Conservation (phyloP, 306 rosid genomes). For the Comarum palustre region DNA sequence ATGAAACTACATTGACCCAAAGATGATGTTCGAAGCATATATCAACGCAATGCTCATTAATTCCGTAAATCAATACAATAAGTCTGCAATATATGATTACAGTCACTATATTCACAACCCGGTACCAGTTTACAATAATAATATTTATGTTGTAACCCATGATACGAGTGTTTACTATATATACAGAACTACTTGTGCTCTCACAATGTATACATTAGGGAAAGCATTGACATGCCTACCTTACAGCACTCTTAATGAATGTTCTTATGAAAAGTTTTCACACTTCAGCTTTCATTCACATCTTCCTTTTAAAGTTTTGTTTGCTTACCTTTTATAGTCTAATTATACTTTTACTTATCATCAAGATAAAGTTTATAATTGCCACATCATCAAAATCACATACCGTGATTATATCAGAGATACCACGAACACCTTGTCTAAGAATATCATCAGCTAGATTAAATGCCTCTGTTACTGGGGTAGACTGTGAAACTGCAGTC, state of each 20-base stretch:
- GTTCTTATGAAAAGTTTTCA: neutral
- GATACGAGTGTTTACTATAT: no score
- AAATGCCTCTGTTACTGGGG: constrained; percentile 98
- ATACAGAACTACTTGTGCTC: neutral
- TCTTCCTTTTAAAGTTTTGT: neutral
- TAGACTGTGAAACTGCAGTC: constrained; percentile 92
- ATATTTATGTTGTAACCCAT: no score
- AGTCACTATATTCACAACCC: neutral
- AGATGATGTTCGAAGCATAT: neutral
- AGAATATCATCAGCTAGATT: constrained; percentile 96
- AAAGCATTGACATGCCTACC: neutral
- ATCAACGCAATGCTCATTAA: neutral
- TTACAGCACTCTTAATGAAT: neutral
- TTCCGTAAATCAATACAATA: neutral
- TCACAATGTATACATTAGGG: neutral
- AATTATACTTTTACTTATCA: neutral
- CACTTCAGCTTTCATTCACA: neutral
- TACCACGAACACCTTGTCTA: constrained; percentile 99
- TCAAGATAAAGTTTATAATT: neutral
- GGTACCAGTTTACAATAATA: neutral
- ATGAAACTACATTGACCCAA: neutral
- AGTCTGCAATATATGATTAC: neutral
- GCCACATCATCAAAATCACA: constrained; percentile 12
- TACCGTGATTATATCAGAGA: constrained; percentile 98
- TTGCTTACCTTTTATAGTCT: neutral